A percentile compares a stretch with the other conserved stretches of the same genome.
These are phyloP conservation scores for Raphanus hybrid DNA, from an alignment of 441 rosid genomes.

Conservation along the genomic window DNA sequence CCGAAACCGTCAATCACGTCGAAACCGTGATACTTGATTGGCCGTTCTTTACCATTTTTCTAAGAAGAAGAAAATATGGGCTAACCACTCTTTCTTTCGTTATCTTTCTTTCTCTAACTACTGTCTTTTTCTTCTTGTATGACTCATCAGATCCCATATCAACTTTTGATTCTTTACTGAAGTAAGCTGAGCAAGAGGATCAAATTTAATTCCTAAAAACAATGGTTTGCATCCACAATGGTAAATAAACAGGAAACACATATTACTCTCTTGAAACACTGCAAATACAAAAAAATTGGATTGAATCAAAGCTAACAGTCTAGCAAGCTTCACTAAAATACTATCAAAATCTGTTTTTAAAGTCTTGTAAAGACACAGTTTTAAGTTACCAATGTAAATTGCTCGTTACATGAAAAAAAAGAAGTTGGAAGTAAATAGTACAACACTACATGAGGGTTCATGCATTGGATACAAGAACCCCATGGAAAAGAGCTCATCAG, in stretches of 20 bases:
- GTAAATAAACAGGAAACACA: background rate
- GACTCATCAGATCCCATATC: slow-evolving; percentile 1
- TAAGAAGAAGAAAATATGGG: background rate
- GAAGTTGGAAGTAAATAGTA: background rate
- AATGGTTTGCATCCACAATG: background rate
- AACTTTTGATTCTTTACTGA: slow-evolving; percentile 13
- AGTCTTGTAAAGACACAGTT: slow-evolving; percentile 10
- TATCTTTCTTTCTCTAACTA: background rate
- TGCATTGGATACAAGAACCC: slow-evolving; percentile 26
- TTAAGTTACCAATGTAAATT: slow-evolving; percentile 15
- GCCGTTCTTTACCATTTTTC: slow-evolving; percentile 8
- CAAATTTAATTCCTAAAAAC: background rate
- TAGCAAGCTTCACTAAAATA: slow-evolving; percentile 3
- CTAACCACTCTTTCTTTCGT: slow-evolving; percentile 12
- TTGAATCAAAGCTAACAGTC: slow-evolving; percentile 1
- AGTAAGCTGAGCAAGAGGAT: background rate
- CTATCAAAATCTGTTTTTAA: background rate
- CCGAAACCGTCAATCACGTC: slow-evolving; percentile 39
- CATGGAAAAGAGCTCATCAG: slow-evolving; percentile 9
- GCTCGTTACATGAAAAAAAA: slow-evolving; percentile 2
- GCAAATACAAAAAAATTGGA: background rate
- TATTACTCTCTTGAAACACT: background rate
- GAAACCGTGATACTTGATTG: slow-evolving; percentile 25
- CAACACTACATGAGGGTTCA: slow-evolving; percentile 30
- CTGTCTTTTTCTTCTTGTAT: background rate